Evolutionary conservation across 768 basidiomycete genomes (phyloP).

Genomic region (Agrocybe praecox): DNA sequence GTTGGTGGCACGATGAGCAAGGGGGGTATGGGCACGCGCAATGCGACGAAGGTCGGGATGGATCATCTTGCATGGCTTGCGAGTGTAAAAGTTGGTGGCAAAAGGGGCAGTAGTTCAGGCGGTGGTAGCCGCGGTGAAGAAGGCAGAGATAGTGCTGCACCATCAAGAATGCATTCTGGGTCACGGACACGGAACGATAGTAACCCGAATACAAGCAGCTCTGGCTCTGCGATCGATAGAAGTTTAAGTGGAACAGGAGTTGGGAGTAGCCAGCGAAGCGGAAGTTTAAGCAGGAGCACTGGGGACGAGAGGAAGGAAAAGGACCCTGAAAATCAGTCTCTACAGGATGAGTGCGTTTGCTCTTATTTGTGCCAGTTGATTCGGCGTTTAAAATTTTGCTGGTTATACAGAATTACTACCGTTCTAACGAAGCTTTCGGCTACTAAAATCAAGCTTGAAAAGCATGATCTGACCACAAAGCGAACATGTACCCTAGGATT

Average conservation of each 20-base stretch:
- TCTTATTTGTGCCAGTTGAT: background rate
- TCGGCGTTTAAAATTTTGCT: background rate
- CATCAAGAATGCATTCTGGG: conserved; percentile 48
- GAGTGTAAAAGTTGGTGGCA: conserved; percentile 60
- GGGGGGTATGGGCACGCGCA: conserved; percentile 52
- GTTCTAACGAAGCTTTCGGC: conserved; percentile 68
- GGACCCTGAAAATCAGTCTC: conserved; percentile 40
- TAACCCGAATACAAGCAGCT: background rate
- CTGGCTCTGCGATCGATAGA: conserved; percentile 17
- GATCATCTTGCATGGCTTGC: conserved; percentile 75
- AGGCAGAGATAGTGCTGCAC: conserved; percentile 45
- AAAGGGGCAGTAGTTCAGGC: conserved; percentile 58
- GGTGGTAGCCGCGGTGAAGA: conserved; percentile 38
- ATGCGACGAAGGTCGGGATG: conserved; percentile 43
- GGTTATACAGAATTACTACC: conserved; percentile 59
- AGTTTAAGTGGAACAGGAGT: conserved; percentile 17
- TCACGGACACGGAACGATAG: conserved; percentile 30
- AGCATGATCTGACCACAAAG: conserved; percentile 73
- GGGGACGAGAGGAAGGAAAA: conserved; percentile 36
- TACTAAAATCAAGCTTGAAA: conserved; percentile 83
- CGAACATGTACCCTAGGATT: conserved; percentile 85
- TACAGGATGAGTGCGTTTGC: conserved; percentile 72
- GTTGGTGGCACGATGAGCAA: conserved; percentile 48
- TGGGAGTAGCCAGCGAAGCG: conserved; percentile 43
- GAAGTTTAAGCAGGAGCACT: conserved; percentile 38